These are phyloP conservation scores for Friedmanniomyces endolithicus DNA, from an alignment of 495 filamentous ascomycete genomes.

Conservation along the genomic window DNA sequence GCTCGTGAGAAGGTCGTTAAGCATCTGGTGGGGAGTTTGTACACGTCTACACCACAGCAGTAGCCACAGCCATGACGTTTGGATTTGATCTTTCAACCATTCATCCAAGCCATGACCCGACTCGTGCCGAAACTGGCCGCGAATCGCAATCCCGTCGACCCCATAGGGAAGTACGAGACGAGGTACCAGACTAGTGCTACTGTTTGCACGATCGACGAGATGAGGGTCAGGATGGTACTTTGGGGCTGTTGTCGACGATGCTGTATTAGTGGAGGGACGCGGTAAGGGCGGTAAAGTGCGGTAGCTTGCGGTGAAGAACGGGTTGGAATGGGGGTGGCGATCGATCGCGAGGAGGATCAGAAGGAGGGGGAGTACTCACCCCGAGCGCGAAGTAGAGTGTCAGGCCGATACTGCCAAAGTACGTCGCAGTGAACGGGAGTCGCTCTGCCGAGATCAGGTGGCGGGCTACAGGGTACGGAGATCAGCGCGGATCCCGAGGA, in stretches of 20 bases:
- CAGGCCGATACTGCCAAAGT: conserved; percentile 86
- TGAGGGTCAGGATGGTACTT: conserved; percentile 65
- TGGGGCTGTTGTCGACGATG: conserved; percentile 47
- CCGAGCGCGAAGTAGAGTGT: conserved; percentile 86
- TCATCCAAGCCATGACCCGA: conserved; percentile 81
- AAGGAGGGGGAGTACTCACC: too few species aligned
- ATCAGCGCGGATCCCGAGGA: neutral
- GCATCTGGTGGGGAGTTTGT: too few species aligned
- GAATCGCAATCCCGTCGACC: conserved; percentile 72
- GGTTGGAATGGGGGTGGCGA: too few species aligned
- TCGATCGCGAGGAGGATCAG: too few species aligned
- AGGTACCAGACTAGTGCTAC: conserved; percentile 82
- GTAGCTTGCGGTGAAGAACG: too few species aligned
- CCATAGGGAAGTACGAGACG: conserved; percentile 97
- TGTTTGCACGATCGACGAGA: conserved; percentile 72
- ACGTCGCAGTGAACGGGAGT: conserved; percentile 88
- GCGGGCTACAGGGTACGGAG: conserved; percentile 34
- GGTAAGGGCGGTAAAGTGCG: neutral
- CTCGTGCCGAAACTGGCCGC: conserved; percentile 75
- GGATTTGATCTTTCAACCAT: conserved; percentile 46
- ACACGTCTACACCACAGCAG: too few species aligned
- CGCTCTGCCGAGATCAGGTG: conserved; percentile 77
- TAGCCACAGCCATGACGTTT: too few species aligned
- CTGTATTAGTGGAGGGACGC: neutral
- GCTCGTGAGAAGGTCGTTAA: too few species aligned